Percentiles rank a stretch among this genome's conserved stretches.
phyloP scores from a whole-genome alignment of 225 moss, liverwort and hornwort species.

The Lunularia cruciata region DNA sequence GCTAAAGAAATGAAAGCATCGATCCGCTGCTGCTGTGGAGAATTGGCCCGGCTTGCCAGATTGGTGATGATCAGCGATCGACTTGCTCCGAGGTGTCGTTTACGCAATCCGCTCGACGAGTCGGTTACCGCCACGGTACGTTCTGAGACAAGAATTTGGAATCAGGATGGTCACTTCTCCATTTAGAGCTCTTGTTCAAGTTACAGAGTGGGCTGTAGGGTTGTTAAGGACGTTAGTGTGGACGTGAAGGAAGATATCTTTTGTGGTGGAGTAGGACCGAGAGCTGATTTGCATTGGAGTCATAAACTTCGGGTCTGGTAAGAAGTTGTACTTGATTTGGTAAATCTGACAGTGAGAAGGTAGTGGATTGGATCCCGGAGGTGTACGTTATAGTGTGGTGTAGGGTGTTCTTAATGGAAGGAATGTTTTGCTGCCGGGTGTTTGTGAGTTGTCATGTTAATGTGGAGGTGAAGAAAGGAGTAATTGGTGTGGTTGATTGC shows the following conservation, averaged over 20 bases:
- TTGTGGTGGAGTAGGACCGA: not conserved
- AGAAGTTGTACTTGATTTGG: not conserved
- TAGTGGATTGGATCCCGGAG: not conserved
- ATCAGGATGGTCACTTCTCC: too few relatives aligned
- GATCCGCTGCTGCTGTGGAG: not conserved
- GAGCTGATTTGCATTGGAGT: not conserved
- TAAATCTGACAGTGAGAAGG: not conserved
- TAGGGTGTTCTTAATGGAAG: not conserved
- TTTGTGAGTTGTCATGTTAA: not conserved
- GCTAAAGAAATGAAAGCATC: too few relatives aligned
- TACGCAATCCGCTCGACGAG: not conserved
- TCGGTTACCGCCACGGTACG: not conserved
- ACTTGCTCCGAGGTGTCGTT: not conserved
- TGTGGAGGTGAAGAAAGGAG: not conserved
- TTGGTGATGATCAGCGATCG: not conserved
- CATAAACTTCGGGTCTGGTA: not conserved
- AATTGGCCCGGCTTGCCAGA: not conserved
- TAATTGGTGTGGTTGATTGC: too few relatives aligned
- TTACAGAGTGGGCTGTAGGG: not conserved
- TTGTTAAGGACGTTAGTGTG: not conserved
- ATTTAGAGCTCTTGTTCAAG: too few relatives aligned
- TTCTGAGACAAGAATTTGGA: too few relatives aligned
- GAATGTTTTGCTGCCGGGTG: not conserved
- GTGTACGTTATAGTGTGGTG: not conserved
- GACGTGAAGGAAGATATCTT: not conserved